Evolutionary conservation across 2,329 filamentous ascomycete species (phyloP), one percentile per base, ranked within the genome.

Genomic region (Colletotrichum graminicola): DNA sequence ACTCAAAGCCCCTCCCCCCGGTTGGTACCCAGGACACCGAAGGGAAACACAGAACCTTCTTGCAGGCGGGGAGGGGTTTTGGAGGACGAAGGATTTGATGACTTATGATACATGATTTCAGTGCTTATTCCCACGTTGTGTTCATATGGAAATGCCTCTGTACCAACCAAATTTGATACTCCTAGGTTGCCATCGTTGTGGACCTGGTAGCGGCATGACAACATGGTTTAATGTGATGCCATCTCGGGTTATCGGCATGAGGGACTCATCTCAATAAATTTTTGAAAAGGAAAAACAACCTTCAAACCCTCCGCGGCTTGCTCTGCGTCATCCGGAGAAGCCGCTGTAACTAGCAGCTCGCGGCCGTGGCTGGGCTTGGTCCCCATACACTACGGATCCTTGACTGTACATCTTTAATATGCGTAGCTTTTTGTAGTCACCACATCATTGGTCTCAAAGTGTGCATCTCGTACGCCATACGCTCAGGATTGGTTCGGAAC

Each of bases 21-120:
- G 43, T 41, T 45, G 32, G 55, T 49, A 57, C 36, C 41, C 66
- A 63, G 69, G 49, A 65, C 67, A 57, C 21, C 34, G 62, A 66
- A 71, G 71, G 71, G 71, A 71, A 54, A 41, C 23, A 71, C 71
- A 73, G 71, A 34, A 73, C 71, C 71, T 73, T 67, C 67, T 45
- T 5, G 16, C 32, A 49, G 29, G 54, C 18, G 10, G 11, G 29
- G 64, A n/a, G 21, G 39, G 41, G n/a, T n/a, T n/a, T 29, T 34
- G 23, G 29, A 39, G 39, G 65, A 32, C 14, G 21, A 51, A 47
- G 45, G 49, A 32, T 34, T 6, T 47, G 39, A 59, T 29, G 45
- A 61, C 18, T 62, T 47, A 62, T 34, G 29, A 47, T 41, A 39
- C 3, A 26, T 49, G 43, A 18, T 36, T 43, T 29, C 21, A 36